These are phyloP conservation scores for Boletus sensibilis DNA, from an alignment of 768 basidiomycete genomes.

Conservation along the genomic window DNA sequence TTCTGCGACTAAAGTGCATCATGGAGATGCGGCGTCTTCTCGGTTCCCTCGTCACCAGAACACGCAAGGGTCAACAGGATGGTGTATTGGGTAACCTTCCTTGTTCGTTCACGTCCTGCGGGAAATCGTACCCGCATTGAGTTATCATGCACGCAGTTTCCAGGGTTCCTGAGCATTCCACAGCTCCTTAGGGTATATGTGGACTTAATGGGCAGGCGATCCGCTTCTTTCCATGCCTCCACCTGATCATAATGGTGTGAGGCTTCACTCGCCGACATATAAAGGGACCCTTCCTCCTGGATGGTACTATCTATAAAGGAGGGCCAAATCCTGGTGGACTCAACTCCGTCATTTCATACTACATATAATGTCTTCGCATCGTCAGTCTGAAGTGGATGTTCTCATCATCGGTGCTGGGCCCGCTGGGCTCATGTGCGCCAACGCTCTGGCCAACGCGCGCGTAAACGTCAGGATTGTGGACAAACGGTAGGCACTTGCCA, in stretches of 20 bases:
- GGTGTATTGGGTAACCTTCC: background rate
- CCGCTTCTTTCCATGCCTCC: background rate
- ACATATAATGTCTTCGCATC: slow-evolving; percentile 16
- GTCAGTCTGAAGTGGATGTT: slow-evolving; percentile 38
- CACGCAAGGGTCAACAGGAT: background rate
- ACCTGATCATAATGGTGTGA: background rate
- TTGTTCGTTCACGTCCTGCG: background rate
- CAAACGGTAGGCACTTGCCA: slow-evolving; percentile 30
- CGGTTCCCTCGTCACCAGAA: background rate
- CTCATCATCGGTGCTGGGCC: slow-evolving; percentile 45
- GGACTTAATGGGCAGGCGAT: too few species aligned
- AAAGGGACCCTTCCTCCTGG: background rate
- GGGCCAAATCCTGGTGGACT: background rate
- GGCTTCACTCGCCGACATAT: background rate
- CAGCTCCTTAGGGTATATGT: background rate
- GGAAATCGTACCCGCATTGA: background rate
- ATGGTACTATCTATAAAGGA: slow-evolving; percentile 3
- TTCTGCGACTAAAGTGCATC: background rate
- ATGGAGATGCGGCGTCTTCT: background rate
- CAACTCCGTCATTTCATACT: background rate
- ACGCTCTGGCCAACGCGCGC: slow-evolving; percentile 37
- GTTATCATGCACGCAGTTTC: background rate
- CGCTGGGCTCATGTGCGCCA: slow-evolving; percentile 43
- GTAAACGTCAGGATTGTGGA: slow-evolving; percentile 42
- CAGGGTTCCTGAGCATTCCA: background rate